These are phyloP conservation scores for Marasmius oreades DNA, from an alignment of 1,284 basidiomycete genomes.

Conservation along the genomic window DNA sequence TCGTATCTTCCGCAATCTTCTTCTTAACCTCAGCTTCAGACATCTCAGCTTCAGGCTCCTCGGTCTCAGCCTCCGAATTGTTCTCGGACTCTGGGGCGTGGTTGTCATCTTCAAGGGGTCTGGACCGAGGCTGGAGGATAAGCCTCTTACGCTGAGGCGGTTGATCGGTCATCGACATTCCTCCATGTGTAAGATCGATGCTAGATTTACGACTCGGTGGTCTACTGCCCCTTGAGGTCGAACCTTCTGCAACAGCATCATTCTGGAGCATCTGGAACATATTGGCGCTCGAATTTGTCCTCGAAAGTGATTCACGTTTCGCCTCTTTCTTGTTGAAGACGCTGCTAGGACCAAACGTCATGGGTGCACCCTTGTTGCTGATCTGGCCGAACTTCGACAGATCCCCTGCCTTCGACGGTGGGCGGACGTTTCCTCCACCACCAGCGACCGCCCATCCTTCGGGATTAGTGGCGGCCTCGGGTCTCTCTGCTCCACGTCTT, in stretches of 20 bases:
- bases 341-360: conserved; percentile 77
- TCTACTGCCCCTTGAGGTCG: conserved; percentile 40
- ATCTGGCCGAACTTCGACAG: conserved; percentile 88
- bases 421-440: conserved; percentile 49
- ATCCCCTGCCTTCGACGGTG: conserved; percentile 80
- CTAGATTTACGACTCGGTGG: conserved; percentile 50
- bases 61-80: conserved; percentile 48
- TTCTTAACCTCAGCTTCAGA: conserved; percentile 69
- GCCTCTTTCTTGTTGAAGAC: conserved; percentile 70
- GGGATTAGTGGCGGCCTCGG: conserved; percentile 47
- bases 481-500: conserved; percentile 79
- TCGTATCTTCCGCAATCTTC: conserved; percentile 79
- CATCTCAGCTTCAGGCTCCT: conserved; percentile 47
- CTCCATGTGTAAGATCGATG: conserved; percentile 33
- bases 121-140: conserved; percentile 52
- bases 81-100: conserved; percentile 49
- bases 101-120: conserved; percentile 31
- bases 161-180: conserved; percentile 31
- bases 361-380: conserved; percentile 50
- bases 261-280: conserved; percentile 84
- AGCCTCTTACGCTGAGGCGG: conserved; percentile 69
- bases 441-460: conserved; percentile 91
- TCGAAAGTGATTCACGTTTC: conserved; percentile 72
- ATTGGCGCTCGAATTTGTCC: conserved; percentile 77
- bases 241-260: conserved; percentile 47